Percentiles rank a stretch among this genome's conserved stretches.
Evolutionary conservation across 345 rosid genomes (phyloP).

Genomic region (Dimocarpus longan): DNA sequence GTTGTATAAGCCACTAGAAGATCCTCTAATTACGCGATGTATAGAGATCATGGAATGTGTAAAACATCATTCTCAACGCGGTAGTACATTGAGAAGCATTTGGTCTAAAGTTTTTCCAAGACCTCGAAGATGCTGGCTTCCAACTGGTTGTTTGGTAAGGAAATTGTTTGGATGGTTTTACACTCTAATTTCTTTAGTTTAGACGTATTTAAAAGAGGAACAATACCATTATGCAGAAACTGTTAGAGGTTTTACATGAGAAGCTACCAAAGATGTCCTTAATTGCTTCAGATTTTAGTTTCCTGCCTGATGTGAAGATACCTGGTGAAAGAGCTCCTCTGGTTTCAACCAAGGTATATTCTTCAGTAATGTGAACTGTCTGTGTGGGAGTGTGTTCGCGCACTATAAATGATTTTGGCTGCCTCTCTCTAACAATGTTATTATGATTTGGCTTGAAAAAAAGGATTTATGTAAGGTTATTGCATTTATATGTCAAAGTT

Average conservation of each 20-base stretch:
- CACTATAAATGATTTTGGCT: background rate
- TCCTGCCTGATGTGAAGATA: conserved; percentile 91
- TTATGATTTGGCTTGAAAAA: background rate
- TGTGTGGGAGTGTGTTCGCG: background rate
- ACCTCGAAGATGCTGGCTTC: conserved; percentile 94
- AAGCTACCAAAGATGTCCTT: conserved; percentile 95
- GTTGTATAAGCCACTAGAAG: conserved; percentile 71
- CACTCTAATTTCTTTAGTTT: background rate
- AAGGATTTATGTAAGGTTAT: background rate
- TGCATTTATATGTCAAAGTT: background rate
- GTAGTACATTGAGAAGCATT: conserved; percentile 38
- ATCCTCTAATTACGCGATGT: conserved; percentile 70
- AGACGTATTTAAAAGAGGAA: background rate
- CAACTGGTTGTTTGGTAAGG: conserved; percentile 93
- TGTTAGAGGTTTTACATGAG: conserved; percentile 76
- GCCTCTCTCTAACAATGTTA: background rate
- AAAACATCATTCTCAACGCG: conserved; percentile 34
- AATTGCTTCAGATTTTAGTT: conserved; percentile 92
- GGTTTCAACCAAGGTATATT: conserved; percentile 86
- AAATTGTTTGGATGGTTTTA: conserved; percentile 7
- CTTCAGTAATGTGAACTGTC: background rate
- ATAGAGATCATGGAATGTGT: conserved; percentile 63
- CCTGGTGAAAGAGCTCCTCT: conserved; percentile 95
- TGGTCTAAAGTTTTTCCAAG: conserved; percentile 87
- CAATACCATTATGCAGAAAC: conserved; percentile 57